These are phyloP conservation scores for Zarea fungicola DNA, from an alignment of 2,329 filamentous ascomycete species.

Conservation along the genomic window DNA sequence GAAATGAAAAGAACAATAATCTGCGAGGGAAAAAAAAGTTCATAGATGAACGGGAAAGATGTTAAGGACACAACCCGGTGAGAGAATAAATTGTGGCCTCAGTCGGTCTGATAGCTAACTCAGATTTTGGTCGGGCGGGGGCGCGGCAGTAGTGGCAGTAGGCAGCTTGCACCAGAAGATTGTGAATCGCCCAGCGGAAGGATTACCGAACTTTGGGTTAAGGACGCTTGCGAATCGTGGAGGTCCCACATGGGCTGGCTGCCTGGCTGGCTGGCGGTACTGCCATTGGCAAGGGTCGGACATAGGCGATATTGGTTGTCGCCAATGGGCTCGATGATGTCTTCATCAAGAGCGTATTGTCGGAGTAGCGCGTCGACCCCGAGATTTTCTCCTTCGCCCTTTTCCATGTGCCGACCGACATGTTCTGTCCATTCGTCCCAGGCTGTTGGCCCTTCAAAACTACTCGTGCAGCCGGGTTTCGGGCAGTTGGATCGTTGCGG, in stretches of 20 bases:
- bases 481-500: slow-evolving; percentile 69
- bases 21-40: no score
- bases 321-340: slow-evolving; percentile 55
- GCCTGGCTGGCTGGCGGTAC: slow-evolving; percentile 11
- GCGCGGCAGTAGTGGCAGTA: slow-evolving; percentile 1
- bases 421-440: slow-evolving; percentile 95
- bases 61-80: no score
- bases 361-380: slow-evolving; percentile 54
- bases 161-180: neutral
- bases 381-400: slow-evolving; percentile 53
- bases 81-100: no score
- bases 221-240: slow-evolving; percentile 16
- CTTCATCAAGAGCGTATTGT: slow-evolving; percentile 58
- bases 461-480: slow-evolving; percentile 62
- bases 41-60: no score
- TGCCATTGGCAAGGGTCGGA: slow-evolving; percentile 17
- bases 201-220: neutral
- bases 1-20: no score
- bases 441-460: slow-evolving; percentile 65
- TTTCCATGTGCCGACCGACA: slow-evolving; percentile 83
- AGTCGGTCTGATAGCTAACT: neutral
- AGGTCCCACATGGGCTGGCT: slow-evolving; percentile 22
- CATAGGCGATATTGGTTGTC: neutral
- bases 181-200: neutral
- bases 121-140: neutral